These are phyloP conservation scores for Zarea fungicola DNA, from an alignment of 2,329 filamentous ascomycete genomes.

Conservation along the genomic window DNA sequence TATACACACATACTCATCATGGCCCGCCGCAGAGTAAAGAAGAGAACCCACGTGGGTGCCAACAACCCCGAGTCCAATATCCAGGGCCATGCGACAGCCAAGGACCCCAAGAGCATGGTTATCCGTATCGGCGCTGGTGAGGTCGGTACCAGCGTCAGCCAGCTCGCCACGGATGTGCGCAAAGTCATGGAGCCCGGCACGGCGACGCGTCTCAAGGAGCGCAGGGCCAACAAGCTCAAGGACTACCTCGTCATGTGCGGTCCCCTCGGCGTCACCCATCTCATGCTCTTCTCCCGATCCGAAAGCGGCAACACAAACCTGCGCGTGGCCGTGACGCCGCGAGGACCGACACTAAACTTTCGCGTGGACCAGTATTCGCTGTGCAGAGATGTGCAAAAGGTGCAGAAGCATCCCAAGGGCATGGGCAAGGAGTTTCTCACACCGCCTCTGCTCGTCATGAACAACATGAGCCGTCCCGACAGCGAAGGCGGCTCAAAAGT, in stretches of 20 bases:
- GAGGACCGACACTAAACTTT: constrained; percentile 91
- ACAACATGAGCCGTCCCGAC: constrained; percentile 76
- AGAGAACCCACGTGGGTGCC: constrained; percentile 75
- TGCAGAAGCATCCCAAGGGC: constrained; percentile 75
- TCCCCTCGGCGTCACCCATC: constrained; percentile 84
- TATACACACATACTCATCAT: constrained; percentile 42
- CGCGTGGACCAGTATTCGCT: constrained; percentile 91
- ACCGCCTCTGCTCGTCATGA: constrained; percentile 93
- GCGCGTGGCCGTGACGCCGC: constrained; percentile 77
- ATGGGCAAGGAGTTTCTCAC: constrained; percentile 81
- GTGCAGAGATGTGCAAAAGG: constrained; percentile 80
- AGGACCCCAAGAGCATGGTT: constrained; percentile 92
- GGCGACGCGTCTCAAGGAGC: constrained; percentile 81
- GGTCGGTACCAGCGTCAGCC: constrained; percentile 84
- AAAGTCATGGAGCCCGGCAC: constrained; percentile 95
- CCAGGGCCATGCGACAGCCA: constrained; percentile 56
- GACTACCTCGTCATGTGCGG: constrained; percentile 97
- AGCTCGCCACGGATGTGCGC: constrained; percentile 86
- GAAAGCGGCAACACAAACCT: constrained; percentile 88
- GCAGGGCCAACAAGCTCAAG: constrained; percentile 78
- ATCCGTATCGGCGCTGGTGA: constrained; percentile 94
- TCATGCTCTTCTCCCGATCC: constrained; percentile 89
- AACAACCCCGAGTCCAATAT: constrained; percentile 53
- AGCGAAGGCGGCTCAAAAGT: constrained; percentile 60
- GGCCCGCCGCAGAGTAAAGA: constrained; percentile 79